Evolutionary conservation across 495 filamentous ascomycete genomes (phyloP), one percentile per base, ranked within the genome.

Genomic region (Chaetomium fimeti): DNA sequence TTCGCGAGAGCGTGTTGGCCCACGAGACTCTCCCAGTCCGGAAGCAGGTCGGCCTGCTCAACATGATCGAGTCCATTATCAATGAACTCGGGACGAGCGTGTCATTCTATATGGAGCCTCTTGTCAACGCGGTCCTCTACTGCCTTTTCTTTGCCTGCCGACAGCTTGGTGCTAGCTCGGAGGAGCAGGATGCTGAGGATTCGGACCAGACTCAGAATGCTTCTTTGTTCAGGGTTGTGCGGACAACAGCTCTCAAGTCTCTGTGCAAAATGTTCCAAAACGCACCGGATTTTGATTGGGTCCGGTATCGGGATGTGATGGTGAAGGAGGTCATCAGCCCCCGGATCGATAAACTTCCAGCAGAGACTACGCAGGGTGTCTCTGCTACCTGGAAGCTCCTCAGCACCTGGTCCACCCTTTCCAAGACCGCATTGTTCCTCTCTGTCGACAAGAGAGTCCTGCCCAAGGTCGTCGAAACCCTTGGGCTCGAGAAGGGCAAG

Each of bases 31-130:
- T 91, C 3, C 85, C 82, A 25, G 77, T 81, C 18, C 84, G 92
- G 65, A 93, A 92, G 76, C 93, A 97, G 70, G 79, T 92, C 59
- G 94, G 94, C 74, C 79, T 97, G 66, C 73, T 96, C 48, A 92
- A 92, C 71, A 93, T 98, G 91, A 80, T 94, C 49, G 88, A 92
- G 58, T 87, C 91, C n/a, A 84, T 98, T 71, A 85, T 97, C 65
- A 87, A 88, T 27, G 90, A 92, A 36, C 82, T 97, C 27, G 90
- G 91, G 49, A 85, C 79, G 18, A 86, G 84, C 24, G 83, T 95
- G 61, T 62, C 75, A 6, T 79, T 85, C 1, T 91, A 87, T 64
- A 79, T 87, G 29, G 74, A 81, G 42, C 78, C 81, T 13, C 74
- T 97, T 8, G 78, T 91, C 69, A 84, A 92, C 69, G 84, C 91